Base-by-base conservation (phyloP, 83 land plant species). In the Thuja plicata region DNA sequence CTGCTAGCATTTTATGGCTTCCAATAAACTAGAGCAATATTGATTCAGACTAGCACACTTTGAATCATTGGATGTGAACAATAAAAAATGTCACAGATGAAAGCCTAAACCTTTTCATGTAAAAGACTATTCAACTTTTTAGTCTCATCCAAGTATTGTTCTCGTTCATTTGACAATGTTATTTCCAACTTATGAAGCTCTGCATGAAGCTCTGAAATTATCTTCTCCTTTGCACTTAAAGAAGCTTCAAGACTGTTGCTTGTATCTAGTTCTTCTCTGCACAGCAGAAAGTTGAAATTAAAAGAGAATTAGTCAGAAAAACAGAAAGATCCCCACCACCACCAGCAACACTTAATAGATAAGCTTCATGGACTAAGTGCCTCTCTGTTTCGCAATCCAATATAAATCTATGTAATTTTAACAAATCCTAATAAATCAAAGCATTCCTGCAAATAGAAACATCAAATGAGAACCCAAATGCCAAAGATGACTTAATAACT, bases 161-260 rank as follows among this genome's bases (percentile, higher is more conserved):
- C 97, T 54, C 97, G 92, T 89, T 98, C 98, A 83, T 90, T 92
- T 87, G 98, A 96, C 74, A 98, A 89, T 43, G 92, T 92, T 34
- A 90, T 91, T 89, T 98, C 99, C 84, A 97, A 87, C 77, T 92
- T 97, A 89, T 93, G 98, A 87, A 98, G 95, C 89, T 98, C 99
- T 90, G 90, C 83, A 85, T 97, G 97, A 87, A 98, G 92, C 83
- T 97, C 99, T 24, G 99, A 95, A 55, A 98, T 98, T 5, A 96
- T 92, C 91, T 97, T 98, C 90, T 98, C 99, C 92, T 98, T 98
- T 19, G 97, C 98, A 88, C 73, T 94, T 89, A 98, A 88, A 73
- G 99, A 97, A 90, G 93, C 98, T 88, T 98, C 99, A 62, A 98
- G 93, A 12, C 89, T 91, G 62, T 87, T 92, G 89, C 87, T 96